These are phyloP conservation scores for Grammothele lineata DNA, from an alignment of 768 basidiomycete species.

Conservation along the genomic window DNA sequence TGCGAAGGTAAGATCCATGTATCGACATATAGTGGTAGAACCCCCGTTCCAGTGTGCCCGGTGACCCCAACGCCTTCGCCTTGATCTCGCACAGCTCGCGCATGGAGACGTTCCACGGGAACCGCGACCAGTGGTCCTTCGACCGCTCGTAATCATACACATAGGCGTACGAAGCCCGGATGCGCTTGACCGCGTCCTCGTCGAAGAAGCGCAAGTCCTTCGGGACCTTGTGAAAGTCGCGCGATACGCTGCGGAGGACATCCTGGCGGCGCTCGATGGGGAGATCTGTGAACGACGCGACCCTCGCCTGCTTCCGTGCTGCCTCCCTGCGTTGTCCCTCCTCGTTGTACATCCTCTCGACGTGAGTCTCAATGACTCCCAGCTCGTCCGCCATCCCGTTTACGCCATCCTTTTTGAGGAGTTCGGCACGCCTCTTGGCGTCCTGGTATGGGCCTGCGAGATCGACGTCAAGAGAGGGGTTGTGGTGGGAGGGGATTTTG, in stretches of 20 bases:
- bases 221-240: conserved; percentile 35
- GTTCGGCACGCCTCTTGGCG: conserved; percentile 20
- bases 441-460: conserved; percentile 37
- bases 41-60: conserved; percentile 35
- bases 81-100: conserved; percentile 52
- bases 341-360: conserved; percentile 22
- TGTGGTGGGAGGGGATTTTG: too few species aligned
- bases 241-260: conserved; percentile 38
- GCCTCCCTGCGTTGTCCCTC: background rate
- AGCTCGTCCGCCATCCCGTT: conserved; percentile 31
- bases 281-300: conserved; percentile 30
- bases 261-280: conserved; percentile 48
- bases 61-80: conserved; percentile 34
- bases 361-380: conserved; percentile 35
- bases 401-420: conserved; percentile 9
- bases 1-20: conserved; percentile 2
- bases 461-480: conserved; percentile 18
- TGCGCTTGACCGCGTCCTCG: conserved; percentile 27
- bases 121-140: conserved; percentile 29
- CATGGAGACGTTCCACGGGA: conserved; percentile 55
- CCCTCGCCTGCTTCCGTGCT: conserved; percentile 3
- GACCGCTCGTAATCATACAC: conserved; percentile 28
- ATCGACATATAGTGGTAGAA: conserved; percentile 39
- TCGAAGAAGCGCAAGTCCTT: conserved; percentile 24
- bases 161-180: conserved; percentile 54